Evolutionary conservation across 192 early-diverging fungal genomes (phyloP).

Genomic region (Geosiphon pyriformis): DNA sequence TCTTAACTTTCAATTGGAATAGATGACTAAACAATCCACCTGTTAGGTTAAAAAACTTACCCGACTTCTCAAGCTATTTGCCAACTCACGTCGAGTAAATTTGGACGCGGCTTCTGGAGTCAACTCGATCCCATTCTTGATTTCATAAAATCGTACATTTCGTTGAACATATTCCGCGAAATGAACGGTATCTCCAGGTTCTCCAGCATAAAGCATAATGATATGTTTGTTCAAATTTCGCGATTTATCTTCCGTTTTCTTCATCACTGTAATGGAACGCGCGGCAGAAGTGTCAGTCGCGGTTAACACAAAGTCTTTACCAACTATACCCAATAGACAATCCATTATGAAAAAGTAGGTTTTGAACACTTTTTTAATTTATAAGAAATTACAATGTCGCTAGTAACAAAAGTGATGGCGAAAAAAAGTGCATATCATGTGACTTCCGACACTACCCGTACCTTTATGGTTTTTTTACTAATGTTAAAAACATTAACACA

Average conservation of each 20-base stretch:
- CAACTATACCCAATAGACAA: slow-evolving; percentile 81
- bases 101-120: slow-evolving; percentile 70
- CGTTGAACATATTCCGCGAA: slow-evolving; percentile 96
- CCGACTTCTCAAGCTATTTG: slow-evolving; percentile 76
- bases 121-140: slow-evolving; percentile 82
- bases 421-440: too few relatives aligned
- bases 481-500: too few relatives aligned
- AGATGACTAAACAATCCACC: background rate
- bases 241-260: slow-evolving; percentile 88
- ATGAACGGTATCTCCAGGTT: slow-evolving; percentile 86
- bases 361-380: too few relatives aligned
- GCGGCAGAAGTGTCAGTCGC: slow-evolving; percentile 74
- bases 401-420: too few relatives aligned
- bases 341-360: too few relatives aligned
- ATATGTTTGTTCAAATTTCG: slow-evolving; percentile 76
- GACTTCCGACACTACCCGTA: too few relatives aligned
- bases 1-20: background rate
- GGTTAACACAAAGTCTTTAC: slow-evolving; percentile 89
- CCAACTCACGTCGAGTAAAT: slow-evolving; percentile 82
- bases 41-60: slow-evolving; percentile 29
- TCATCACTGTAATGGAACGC: slow-evolving; percentile 87
- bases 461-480: too few relatives aligned
- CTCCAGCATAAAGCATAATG: slow-evolving; percentile 82
- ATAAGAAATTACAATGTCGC: too few relatives aligned
- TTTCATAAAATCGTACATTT: slow-evolving; percentile 85